Conservation (phyloP, 305 asterid genomes). For the Euphrasia arctica region DNA sequence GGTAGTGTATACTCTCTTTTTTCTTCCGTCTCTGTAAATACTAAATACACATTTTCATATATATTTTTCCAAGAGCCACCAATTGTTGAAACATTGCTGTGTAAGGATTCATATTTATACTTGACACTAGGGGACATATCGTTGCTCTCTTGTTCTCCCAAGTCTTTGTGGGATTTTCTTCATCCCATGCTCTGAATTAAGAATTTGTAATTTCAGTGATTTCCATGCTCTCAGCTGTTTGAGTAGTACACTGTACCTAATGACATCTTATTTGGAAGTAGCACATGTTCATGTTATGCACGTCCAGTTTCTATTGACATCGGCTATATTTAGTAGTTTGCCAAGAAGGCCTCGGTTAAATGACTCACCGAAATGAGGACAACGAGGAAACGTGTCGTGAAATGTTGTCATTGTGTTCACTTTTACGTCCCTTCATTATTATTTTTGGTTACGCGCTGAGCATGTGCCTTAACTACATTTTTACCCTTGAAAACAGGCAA, state of each 20-base stretch:
- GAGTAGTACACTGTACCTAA: not conserved
- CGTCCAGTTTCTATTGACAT: not conserved
- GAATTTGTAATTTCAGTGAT: not conserved
- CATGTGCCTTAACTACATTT: not conserved
- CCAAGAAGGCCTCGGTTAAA: not conserved
- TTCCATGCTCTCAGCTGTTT: not conserved
- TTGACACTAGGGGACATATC: slow-evolving; percentile 1
- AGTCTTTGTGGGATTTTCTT: not conserved
- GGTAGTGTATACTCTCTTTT: slow-evolving; percentile 41
- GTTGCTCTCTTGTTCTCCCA: not conserved
- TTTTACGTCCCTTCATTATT: not conserved
- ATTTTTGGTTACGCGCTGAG: not conserved
- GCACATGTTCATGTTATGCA: not conserved
- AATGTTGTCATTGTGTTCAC: not conserved
- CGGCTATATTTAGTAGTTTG: not conserved
- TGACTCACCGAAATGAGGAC: not conserved
- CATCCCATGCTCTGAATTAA: not conserved
- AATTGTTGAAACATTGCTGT: slow-evolving; percentile 18
- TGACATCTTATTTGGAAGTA: not conserved
- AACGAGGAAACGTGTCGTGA: not conserved
- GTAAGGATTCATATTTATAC: slow-evolving; percentile 1
- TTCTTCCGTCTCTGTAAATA: not conserved
- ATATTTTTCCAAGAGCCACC: slow-evolving; percentile 13
- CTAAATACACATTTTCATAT: slow-evolving; percentile 7
- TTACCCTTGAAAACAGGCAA: slow-evolving; percentile 26